These are phyloP conservation scores for Solanum paucissectum DNA, from an alignment of 257 asterid genomes.

Conservation along the genomic window DNA sequence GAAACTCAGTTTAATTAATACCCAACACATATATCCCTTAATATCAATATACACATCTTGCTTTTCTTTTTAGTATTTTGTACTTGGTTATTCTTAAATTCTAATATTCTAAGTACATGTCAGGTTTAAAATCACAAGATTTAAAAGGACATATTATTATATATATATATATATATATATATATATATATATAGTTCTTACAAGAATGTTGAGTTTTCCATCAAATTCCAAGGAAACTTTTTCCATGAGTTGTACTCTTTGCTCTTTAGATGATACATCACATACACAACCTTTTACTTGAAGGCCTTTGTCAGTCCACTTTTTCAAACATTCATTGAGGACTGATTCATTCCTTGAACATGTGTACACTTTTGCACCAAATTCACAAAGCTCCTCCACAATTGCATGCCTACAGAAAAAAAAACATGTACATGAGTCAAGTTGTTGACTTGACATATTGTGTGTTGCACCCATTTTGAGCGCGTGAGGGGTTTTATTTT, in stretches of 20 bases:
- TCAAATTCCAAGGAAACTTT: constrained; percentile 31
- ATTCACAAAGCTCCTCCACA: constrained; percentile 54
- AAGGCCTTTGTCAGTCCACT: constrained; percentile 53
- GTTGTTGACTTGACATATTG: too few species aligned
- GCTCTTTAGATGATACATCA: constrained; percentile 30
- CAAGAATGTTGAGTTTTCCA: constrained; percentile 58
- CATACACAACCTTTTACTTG: constrained; percentile 40
- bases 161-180: too few species aligned
- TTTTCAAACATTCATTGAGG: constrained; percentile 27
- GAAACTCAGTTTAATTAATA: too few species aligned
- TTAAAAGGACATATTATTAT: too few species aligned
- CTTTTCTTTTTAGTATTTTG: neutral
- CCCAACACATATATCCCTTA: too few species aligned
- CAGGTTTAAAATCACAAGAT: too few species aligned
- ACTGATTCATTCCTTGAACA: constrained; percentile 44
- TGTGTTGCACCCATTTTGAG: too few species aligned
- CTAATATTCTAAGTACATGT: too few species aligned
- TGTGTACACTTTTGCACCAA: constrained; percentile 51
- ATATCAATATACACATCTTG: neutral
- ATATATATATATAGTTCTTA: neutral
- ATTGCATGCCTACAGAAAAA: constrained; percentile 31
- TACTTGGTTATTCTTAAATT: too few species aligned
- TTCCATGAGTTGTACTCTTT: constrained; percentile 32
- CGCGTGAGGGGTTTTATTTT: too few species aligned
- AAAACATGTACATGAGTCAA: too few species aligned